Percentiles rank a stretch among this genome's conserved stretches.
Conservation (phyloP, 1,139 yeast species). For the Diutina pseudorugosa region DNA sequence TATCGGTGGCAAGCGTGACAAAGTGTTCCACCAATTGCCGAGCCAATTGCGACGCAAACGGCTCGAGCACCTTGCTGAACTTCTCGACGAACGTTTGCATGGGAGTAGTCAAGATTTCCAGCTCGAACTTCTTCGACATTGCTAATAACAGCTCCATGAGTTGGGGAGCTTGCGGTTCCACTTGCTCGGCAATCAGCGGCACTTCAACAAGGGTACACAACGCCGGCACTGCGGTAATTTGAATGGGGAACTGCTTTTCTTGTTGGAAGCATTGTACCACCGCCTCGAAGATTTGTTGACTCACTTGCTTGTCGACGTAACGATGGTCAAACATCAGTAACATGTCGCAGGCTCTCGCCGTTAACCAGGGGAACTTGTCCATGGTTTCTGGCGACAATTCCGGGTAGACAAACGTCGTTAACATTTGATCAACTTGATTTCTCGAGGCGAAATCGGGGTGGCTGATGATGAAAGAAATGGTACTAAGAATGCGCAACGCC, state of each 20-base stretch:
- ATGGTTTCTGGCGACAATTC: slow-evolving; percentile 26
- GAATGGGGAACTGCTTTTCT: slow-evolving; percentile 35
- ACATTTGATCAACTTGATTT: slow-evolving; percentile 34
- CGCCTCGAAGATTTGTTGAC: slow-evolving; percentile 33
- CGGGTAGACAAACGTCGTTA: slow-evolving; percentile 34
- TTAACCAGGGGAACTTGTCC: slow-evolving; percentile 30
- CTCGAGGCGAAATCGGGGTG: slow-evolving; percentile 33
- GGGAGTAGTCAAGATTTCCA: slow-evolving; percentile 40
- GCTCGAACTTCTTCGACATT: slow-evolving; percentile 37
- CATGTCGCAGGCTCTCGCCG: slow-evolving; percentile 47
- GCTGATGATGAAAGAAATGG: slow-evolving; percentile 21
- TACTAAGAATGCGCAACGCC: slow-evolving; percentile 36
- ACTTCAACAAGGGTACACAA: slow-evolving; percentile 34
- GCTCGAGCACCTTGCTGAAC: slow-evolving; percentile 41
- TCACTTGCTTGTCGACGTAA: slow-evolving; percentile 26
- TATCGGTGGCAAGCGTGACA: slow-evolving; percentile 29
- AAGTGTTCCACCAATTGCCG: slow-evolving; percentile 37
- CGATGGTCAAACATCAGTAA: slow-evolving; percentile 32
- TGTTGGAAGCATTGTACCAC: slow-evolving; percentile 30
- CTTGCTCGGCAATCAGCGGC: slow-evolving; percentile 27
- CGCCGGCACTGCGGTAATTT: slow-evolving; percentile 43
- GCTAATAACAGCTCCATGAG: slow-evolving; percentile 41
- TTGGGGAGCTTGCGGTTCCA: slow-evolving; percentile 38
- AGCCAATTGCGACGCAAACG: slow-evolving; percentile 41
- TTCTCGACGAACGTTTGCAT: slow-evolving; percentile 47